Base-by-base conservation (phyloP, 2,329 filamentous ascomycete species). In the Colletotrichum plurivorum region DNA sequence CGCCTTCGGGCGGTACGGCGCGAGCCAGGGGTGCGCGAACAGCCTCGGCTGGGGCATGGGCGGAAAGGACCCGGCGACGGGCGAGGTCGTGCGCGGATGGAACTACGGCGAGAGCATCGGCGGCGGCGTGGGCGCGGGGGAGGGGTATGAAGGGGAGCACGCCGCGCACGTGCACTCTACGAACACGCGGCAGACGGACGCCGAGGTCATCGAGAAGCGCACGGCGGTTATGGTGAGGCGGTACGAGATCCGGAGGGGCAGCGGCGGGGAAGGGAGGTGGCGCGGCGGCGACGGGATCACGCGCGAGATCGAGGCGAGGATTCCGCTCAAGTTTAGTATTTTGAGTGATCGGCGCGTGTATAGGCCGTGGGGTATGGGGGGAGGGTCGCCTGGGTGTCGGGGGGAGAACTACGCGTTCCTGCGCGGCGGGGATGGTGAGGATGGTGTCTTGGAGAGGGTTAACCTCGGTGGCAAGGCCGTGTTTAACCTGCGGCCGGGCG, bases 41-140 rank as follows among this genome's bases (percentile, higher is more conserved):
- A 76, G 75, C 31, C 74, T 80, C 39, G 78, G 78, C 3, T 81
- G 78, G 72, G 77, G 75, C n/a, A 78, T 78, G 69, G 78, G 75
- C 6, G 78, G 77, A 0, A 68, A 67, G n/a, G 73, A 79, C 15
- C 68, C 73, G 0, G 62, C 63, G 4, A 76, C 76, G 1, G 77
- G 77, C 31, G 59, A 57, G 16, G 63, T 71, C 0, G 55, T 60
- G 1, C 45, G 54, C 22, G 73, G 75, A 8, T 77, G 73, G 70
- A 76, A 75, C 46, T 79, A 78, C 61, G 77, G 77, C 25, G 78
- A 80, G 71, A 75, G 76, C 0, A 75, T 80, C 41, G 76, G 76
- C 6, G 79, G 79, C 18, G 79, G 79, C 1, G 73, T 73, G 4
- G 79, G 79, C 15, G 79, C 78, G 2, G 78, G 78, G 0, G 72